These are phyloP conservation scores for Aspergillus bombycis DNA, from an alignment of 2,329 filamentous ascomycete genomes.

Conservation along the genomic window DNA sequence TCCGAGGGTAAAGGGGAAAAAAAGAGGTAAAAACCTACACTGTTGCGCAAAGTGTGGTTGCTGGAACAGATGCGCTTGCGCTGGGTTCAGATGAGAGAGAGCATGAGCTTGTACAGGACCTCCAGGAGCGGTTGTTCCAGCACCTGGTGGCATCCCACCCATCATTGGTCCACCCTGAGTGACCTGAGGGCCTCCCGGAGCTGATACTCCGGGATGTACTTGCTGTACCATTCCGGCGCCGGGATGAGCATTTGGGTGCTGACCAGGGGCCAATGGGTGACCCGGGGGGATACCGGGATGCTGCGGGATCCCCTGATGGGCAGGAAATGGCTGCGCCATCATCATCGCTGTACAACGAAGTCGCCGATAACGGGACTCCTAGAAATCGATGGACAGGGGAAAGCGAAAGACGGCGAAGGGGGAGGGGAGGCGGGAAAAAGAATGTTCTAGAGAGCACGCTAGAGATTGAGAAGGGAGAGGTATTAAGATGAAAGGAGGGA, in stretches of 20 bases:
- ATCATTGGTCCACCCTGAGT: constrained; percentile 67
- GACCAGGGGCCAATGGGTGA: constrained; percentile 62
- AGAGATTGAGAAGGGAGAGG: neutral
- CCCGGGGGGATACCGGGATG: constrained; percentile 62
- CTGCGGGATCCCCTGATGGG: constrained; percentile 62
- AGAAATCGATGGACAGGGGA: constrained; percentile 15
- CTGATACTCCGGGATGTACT: constrained; percentile 65
- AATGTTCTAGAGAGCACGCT: neutral
- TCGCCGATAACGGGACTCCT: constrained; percentile 38
- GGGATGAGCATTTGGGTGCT: constrained; percentile 61
- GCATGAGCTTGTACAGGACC: constrained; percentile 59
- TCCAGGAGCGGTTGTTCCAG: constrained; percentile 54
- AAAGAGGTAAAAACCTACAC: constrained; percentile 36
- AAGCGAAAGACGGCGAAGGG: constrained; percentile 8
- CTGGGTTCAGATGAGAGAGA: constrained; percentile 61
- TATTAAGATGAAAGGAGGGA: neutral
- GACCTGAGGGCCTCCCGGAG: constrained; percentile 61
- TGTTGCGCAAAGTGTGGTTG: constrained; percentile 49
- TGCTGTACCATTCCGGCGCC: constrained; percentile 55
- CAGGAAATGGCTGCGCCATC: constrained; percentile 60
- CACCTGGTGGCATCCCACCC: constrained; percentile 63
- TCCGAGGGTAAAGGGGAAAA: neutral
- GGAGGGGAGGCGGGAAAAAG: constrained; percentile 12
- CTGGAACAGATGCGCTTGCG: constrained; percentile 58
- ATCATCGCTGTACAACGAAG: constrained; percentile 52